These are phyloP conservation scores for Zymoseptoria crescenta DNA, from an alignment of 2,329 filamentous ascomycete species.

Conservation along the genomic window DNA sequence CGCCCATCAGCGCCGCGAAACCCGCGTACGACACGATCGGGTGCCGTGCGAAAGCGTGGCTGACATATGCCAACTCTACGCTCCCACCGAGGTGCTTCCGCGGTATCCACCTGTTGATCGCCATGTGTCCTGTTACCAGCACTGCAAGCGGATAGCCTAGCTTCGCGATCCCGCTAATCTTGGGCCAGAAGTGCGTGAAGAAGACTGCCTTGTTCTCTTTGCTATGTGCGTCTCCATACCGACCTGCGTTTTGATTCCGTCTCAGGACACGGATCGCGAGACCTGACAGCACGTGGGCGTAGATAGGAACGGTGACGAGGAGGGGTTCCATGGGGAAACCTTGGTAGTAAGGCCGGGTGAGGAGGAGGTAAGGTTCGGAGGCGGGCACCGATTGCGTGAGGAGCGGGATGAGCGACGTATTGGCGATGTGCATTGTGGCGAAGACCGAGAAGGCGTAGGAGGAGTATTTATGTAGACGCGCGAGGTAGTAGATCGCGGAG, in stretches of 20 bases:
- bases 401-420: slow-evolving; percentile 74
- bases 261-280: slow-evolving; percentile 69
- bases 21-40: slow-evolving; percentile 58
- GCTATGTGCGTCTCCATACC: slow-evolving; percentile 63
- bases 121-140: slow-evolving; percentile 62
- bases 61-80: slow-evolving; percentile 73
- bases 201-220: slow-evolving; percentile 34
- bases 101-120: slow-evolving; percentile 69
- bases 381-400: slow-evolving; percentile 62
- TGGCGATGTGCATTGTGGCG: slow-evolving; percentile 67
- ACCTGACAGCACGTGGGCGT: slow-evolving; percentile 69
- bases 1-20: slow-evolving; percentile 59
- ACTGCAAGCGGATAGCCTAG: slow-evolving; percentile 64
- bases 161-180: slow-evolving; percentile 59
- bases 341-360: slow-evolving; percentile 88
- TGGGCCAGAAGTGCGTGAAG: slow-evolving; percentile 53
- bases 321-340: slow-evolving; percentile 71
- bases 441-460: slow-evolving; percentile 77
- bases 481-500: slow-evolving; percentile 67
- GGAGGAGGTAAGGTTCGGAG: slow-evolving; percentile 78
- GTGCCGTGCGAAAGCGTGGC: slow-evolving; percentile 73
- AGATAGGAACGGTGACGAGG: slow-evolving; percentile 65
- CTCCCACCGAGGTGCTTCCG: slow-evolving; percentile 67
- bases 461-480: slow-evolving; percentile 76
- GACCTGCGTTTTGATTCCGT: slow-evolving; percentile 58